These are phyloP conservation scores for Cyberlindnera saturnus DNA, from an alignment of 805 yeast species.

Conservation along the genomic window DNA sequence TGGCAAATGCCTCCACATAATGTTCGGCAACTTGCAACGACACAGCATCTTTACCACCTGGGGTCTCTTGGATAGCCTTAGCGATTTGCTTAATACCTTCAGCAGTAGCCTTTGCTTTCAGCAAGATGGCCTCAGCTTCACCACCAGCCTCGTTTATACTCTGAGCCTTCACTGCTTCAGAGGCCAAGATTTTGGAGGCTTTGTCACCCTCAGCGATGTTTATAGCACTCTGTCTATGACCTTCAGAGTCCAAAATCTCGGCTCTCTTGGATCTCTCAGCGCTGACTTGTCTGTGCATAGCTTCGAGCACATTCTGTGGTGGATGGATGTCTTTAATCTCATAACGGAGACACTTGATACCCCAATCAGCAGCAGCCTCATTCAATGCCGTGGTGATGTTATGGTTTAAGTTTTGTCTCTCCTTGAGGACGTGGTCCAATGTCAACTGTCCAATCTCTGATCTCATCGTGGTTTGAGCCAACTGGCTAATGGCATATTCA, in stretches of 20 bases:
- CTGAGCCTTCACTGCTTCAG: conserved; percentile 62
- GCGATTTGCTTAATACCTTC: conserved; percentile 62
- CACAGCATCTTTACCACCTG: conserved; percentile 73
- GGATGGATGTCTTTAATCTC: conserved; percentile 88
- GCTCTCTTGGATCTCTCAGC: conserved; percentile 87
- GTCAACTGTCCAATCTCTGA: conserved; percentile 82
- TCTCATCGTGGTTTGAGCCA: conserved; percentile 89
- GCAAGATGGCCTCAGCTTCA: conserved; percentile 62
- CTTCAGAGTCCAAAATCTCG: conserved; percentile 82
- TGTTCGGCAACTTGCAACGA: conserved; percentile 76
- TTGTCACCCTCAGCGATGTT: conserved; percentile 83
- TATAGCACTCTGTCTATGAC: conserved; percentile 71
- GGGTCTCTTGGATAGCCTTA: conserved; percentile 57
- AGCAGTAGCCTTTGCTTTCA: conserved; percentile 69
- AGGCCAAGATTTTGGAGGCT: conserved; percentile 61
- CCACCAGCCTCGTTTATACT: conserved; percentile 66
- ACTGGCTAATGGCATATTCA: conserved; percentile 75
- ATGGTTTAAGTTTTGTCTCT: conserved; percentile 64
- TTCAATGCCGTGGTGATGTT: conserved; percentile 76
- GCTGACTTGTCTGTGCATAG: conserved; percentile 87
- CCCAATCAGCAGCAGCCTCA: conserved; percentile 85
- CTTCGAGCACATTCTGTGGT: conserved; percentile 76
- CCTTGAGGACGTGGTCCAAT: conserved; percentile 70
- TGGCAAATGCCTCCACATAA: conserved; percentile 75
- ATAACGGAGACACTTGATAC: conserved; percentile 74